Percentiles rank a stretch among this genome's conserved stretches.
Conservation (phyloP, 2,329 filamentous ascomycete genomes). For the Colletotrichum karsti region DNA sequence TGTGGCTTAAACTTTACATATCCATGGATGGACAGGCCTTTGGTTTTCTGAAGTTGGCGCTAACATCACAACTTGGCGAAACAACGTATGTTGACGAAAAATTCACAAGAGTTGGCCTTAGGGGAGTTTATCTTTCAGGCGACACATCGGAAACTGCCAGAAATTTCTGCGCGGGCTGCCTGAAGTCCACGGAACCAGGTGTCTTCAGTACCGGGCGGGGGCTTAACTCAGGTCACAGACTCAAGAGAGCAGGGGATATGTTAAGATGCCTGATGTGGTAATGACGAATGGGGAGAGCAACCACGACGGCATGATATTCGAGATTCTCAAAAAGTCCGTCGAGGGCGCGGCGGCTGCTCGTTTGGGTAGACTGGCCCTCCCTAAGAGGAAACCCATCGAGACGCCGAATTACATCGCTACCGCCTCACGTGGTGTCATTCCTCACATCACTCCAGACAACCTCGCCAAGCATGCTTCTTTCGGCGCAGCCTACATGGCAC, state of each 20-base stretch:
- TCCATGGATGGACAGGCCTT: conserved; percentile 14
- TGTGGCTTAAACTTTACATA: conserved; percentile 7
- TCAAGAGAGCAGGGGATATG: not conserved
- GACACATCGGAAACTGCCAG: not conserved
- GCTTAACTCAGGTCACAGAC: conserved; percentile 7
- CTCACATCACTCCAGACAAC: conserved; percentile 90
- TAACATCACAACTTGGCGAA: conserved; percentile 16
- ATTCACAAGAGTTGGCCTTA: not conserved
- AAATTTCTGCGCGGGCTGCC: not conserved
- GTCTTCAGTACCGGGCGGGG: not conserved
- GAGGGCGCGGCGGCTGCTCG: conserved; percentile 61
- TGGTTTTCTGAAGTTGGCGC: conserved; percentile 6
- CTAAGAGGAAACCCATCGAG: conserved; percentile 70
- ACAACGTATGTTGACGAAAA: not conserved
- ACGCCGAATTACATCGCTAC: conserved; percentile 86
- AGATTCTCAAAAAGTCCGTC: conserved; percentile 52
- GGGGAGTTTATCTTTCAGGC: not conserved
- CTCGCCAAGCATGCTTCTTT: conserved; percentile 72
- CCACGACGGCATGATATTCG: conserved; percentile 49
- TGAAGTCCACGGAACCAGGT: not conserved
- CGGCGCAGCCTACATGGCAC: conserved; percentile 77
- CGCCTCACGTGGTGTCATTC: conserved; percentile 84
- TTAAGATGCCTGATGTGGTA: conserved; percentile 32
- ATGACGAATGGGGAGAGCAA: conserved; percentile 22
- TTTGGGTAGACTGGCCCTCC: conserved; percentile 72